These are phyloP conservation scores for Phytopythium montanum DNA, from an alignment of 352 stramenopile genomes.

Conservation along the genomic window DNA sequence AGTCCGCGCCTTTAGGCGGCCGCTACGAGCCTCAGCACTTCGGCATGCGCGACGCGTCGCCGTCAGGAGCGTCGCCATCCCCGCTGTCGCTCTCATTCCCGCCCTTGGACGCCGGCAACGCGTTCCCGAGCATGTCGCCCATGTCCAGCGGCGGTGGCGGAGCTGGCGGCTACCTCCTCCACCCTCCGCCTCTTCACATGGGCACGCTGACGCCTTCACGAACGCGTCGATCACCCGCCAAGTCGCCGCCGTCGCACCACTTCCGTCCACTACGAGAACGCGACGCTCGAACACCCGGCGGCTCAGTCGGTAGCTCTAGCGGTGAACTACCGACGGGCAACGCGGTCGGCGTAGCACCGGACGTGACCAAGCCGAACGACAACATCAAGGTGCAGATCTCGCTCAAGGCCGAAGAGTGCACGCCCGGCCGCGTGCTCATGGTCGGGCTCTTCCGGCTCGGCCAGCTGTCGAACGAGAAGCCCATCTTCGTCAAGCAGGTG, in stretches of 20 bases:
- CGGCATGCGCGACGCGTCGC: background rate
- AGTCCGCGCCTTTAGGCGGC: conserved; percentile 4
- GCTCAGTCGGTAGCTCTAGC: conserved; percentile 1
- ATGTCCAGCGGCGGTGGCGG: background rate
- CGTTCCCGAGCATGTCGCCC: background rate
- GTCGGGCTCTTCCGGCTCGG: conserved; percentile 74
- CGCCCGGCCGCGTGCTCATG: conserved; percentile 53
- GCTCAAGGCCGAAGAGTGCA: conserved; percentile 58
- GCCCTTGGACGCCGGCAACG: background rate
- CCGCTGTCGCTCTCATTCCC: conserved; percentile 6
- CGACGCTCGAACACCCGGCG: background rate
- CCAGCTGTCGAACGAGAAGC: conserved; percentile 74
- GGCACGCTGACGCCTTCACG: conserved; percentile 19
- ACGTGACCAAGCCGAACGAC: conserved; percentile 68
- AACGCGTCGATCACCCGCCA: conserved; percentile 31
- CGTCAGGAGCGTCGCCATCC: background rate
- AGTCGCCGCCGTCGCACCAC: conserved; percentile 35
- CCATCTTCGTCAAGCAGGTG: conserved; percentile 84
- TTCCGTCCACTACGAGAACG: conserved; percentile 5
- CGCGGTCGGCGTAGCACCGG: conserved; percentile 41
- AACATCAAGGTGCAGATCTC: conserved; percentile 79
- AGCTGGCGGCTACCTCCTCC: background rate
- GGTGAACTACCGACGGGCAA: conserved; percentile 19
- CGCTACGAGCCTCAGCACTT: conserved; percentile 11
- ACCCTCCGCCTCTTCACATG: background rate